Base-by-base conservation (phyloP, 2,329 filamentous ascomycete genomes). In the Graphilbum ipis-grandicollis region DNA sequence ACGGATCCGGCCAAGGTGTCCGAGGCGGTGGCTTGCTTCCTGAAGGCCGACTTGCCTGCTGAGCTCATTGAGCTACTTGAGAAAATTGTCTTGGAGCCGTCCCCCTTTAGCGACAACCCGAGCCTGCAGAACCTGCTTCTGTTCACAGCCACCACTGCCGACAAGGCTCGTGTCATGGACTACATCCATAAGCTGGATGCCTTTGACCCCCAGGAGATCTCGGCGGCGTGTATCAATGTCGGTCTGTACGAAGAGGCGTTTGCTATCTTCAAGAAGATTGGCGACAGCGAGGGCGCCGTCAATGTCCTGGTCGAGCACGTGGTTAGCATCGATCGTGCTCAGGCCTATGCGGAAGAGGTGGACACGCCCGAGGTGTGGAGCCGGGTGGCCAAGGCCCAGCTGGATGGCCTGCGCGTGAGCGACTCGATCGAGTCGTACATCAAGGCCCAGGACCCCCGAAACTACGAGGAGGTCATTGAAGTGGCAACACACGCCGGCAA, bases 31-130 rank as follows among this genome's bases (percentile, higher is more conserved):
- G 80, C 92, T 50, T 79, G 86, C 31, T 93, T 98, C 66, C 74
- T 98, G 37, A 76, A 79, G 46, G 82, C 81, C 39, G 90, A 98
- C 52, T 68, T 98, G 46, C 90, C 90, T 9, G 76, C 78, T 5
- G 90, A 98, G 63, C 71, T 98, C 36, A 96, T 98, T 50, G 92
- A 98, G 57, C 73, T 98, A 28, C 71, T 98, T 15, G 92, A 98
- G 67, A 98, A 96, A 75, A 98, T 98, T 47, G 88, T 98, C 23
- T 66, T 98, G n/a, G 90, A 98, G 65, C 92, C 90, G n/a, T 93
- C 88, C 5, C 83, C 83, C 5, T 98, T 98, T 67, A 94, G 84
- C 50, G 92, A 98, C 60, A 98, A 98, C 58, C 74, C 84, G 51
- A 94, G 83, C 55, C 67, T 98, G 40, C 92, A 98, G 60, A 98